phyloP scores from a whole-genome alignment of 768 basidiomycete genomes.

The Tephrocybe sp. region DNA sequence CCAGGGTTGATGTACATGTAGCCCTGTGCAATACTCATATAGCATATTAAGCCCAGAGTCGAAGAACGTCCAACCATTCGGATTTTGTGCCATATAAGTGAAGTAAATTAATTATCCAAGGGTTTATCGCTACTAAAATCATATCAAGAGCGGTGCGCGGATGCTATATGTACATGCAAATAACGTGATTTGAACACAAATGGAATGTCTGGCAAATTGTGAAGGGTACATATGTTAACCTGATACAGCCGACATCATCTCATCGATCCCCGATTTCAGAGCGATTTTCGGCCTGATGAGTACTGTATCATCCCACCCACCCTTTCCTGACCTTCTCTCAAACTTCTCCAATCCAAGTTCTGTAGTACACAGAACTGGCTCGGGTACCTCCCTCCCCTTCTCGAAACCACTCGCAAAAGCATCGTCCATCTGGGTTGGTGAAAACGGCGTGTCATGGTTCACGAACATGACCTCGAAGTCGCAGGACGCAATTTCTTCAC shows the following conservation, averaged over 20 bases:
- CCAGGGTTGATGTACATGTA: too few species aligned
- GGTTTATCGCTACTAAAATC: too few species aligned
- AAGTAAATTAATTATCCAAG: too few species aligned
- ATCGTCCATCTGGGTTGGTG: slow-evolving; percentile 43
- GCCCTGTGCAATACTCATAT: too few species aligned
- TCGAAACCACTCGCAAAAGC: slow-evolving; percentile 27
- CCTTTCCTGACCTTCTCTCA: slow-evolving; percentile 36
- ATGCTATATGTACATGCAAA: too few species aligned
- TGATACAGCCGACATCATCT: slow-evolving; percentile 21
- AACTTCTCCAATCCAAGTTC: slow-evolving; percentile 49
- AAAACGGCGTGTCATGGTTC: slow-evolving; percentile 39
- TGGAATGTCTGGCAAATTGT: too few species aligned
- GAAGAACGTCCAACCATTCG: too few species aligned
- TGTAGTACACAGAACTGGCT: slow-evolving; percentile 51
- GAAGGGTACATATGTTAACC: too few species aligned
- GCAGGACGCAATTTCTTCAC: slow-evolving; percentile 55
- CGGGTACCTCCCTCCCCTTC: slow-evolving; percentile 19
- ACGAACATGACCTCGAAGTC: slow-evolving; percentile 53
- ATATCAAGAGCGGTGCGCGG: too few species aligned
- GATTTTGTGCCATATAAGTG: too few species aligned
- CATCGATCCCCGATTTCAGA: slow-evolving; percentile 39
- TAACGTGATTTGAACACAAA: too few species aligned
- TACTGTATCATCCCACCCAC: slow-evolving; percentile 45
- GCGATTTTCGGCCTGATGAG: slow-evolving; percentile 58
- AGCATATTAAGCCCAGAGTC: too few species aligned